A percentile compares a stretch with the other conserved stretches of the same genome.
Conservation (phyloP, 2,329 filamentous ascomycete species). For the Simplicillium sp. region DNA sequence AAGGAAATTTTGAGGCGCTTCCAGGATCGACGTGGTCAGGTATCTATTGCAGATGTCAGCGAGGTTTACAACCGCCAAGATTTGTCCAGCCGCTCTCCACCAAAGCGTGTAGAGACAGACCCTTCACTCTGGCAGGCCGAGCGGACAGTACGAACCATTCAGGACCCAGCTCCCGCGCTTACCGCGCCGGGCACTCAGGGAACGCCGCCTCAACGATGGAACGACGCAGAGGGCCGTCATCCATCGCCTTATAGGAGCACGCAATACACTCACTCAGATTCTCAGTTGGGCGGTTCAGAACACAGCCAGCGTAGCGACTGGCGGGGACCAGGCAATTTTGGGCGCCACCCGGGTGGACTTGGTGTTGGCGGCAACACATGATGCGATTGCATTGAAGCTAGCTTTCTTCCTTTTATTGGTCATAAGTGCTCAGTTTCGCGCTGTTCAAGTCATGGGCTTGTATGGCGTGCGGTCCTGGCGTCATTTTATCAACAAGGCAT, state of each 20-base stretch:
- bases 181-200: conserved; percentile 24
- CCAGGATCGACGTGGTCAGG: conserved; percentile 59
- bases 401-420: no score
- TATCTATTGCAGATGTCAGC: conserved; percentile 51
- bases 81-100: conserved; percentile 45
- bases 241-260: conserved; percentile 31
- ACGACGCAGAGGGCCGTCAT: conserved; percentile 32
- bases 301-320: conserved; percentile 41
- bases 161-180: conserved; percentile 35
- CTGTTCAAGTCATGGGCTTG: no score
- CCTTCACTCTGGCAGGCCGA: conserved; percentile 76
- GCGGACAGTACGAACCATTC: conserved; percentile 71
- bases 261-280: conserved; percentile 35
- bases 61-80: conserved; percentile 48
- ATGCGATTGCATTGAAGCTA: conserved; percentile 8
- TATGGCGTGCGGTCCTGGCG: no score
- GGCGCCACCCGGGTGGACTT: conserved; percentile 37
- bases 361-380: conserved; percentile 37
- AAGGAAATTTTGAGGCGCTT: conserved; percentile 96
- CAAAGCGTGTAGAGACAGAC: conserved; percentile 73
- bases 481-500: no score
- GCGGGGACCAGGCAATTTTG: conserved; percentile 45
- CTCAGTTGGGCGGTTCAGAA: conserved; percentile 27
- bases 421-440: no score
- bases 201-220: conserved; percentile 40